Base-by-base conservation (phyloP, 352 stramenopile genomes). In the Plasmopara muralis region DNA sequence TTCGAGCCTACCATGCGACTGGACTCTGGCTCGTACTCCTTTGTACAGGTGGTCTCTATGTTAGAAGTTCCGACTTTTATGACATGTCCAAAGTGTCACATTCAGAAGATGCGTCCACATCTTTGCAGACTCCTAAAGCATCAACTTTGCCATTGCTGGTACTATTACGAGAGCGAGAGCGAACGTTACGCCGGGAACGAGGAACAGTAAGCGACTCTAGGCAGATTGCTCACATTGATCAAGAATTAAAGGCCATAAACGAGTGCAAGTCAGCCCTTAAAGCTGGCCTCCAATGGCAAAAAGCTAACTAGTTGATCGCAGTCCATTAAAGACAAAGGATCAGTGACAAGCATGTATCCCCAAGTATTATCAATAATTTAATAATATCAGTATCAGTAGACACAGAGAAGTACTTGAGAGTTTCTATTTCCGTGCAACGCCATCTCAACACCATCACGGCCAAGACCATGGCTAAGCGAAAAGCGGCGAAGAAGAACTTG, bases 1-100 rank as follows among this genome's bases (percentile, higher is more conserved):
- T 89, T 46, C 79, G 83, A 14, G 45, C 80, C 35, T 91, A 94
- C 54, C 81, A 94, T 63, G 64, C 59, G 16, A 85, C 83, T 9
- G 83, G 83, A 4, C 52, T 92, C 14, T 94, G 83, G 81, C 83
- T 94, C 30, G 77, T 91, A 37, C 51, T 93, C 16, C 64, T 93
- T 13, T 88, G 80, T 49, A 88, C 80, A 0, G 73, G 80, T 29
- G 75, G 77, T 5, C 64, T 88, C 20, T 88, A 88, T 47, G 70
- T 88, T n/a, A 76, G 75, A 6, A 72, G 71, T 4, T 86, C 77
- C 8, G 79, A 68, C 29, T 86, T 84, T 35, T 70, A 85, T 43
- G 75, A 86, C 53, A 87, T 70, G 25, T 83, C 75, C 0, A 70
- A 86, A 31, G 55, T 85, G 31, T 42, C 52, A 14, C 38, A 53